Base-by-base conservation (phyloP, 306 rosid genomes). In the Leucaena leucocephala region DNA sequence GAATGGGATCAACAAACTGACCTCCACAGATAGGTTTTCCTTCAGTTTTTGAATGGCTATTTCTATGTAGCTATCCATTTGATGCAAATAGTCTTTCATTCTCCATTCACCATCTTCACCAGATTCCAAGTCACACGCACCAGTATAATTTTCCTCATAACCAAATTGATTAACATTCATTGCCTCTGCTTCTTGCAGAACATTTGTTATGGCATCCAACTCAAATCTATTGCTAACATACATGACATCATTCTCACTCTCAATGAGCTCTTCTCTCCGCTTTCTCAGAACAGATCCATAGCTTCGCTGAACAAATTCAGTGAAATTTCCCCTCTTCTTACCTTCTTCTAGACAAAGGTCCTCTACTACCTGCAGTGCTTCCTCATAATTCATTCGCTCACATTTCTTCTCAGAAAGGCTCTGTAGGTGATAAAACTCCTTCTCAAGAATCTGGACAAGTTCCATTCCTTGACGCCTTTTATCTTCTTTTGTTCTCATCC, bases 51-150 rank as follows among this genome's bases (percentile, higher is more conserved):
- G 98, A 83, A 95, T 87, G 59, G 94, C 91, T 85, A 82, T 78
- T 90, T 91, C 97, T 72, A 95, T 81, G 81, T 90, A 87, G 64
- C 88, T 83, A 82, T 95, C 98, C 85, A 84, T 91, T 86, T 85
- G 97, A 75, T 85, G 93, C 85, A 87, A 78, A 85, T 87, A 86
- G 77, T 91, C 93, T 85, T 90, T 94, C 75, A 89, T 84, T 84
- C 98, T 92, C 98, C 98, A 88, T 68, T 85, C 91, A 74, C 87
- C 98, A 78, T 88, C 92, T 85, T 90, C 94, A 85, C 99, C 92
- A 11, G 94, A 86, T 84, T 95, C 97, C 87, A 95, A 70, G 82
- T 93, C 98, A 87, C 88, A 85, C 75, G 61, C 84, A 50, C 93
- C 84, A 67, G 81, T 78, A 89, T 87, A 90, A 52, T 84, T 86